phyloP scores from a whole-genome alignment of 306 rosid genomes.

The Herpetospermum pedunculosum region DNA sequence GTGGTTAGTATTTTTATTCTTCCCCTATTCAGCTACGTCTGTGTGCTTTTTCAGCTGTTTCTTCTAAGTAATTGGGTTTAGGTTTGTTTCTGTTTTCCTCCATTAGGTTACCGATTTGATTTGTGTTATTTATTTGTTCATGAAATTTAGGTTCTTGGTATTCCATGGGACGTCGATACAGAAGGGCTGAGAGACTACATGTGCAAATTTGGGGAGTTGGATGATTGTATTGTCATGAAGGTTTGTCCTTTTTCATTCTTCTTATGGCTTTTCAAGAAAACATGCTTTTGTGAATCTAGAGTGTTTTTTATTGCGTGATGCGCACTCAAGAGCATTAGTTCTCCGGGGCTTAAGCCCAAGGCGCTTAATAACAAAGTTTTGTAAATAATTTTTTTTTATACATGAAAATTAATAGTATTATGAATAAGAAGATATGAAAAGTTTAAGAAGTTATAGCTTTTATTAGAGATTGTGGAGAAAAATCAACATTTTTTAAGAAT shows the following conservation, averaged over 20 bases:
- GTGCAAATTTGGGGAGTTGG: slow-evolving; percentile 75
- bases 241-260: slow-evolving; percentile 21
- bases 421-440: background rate
- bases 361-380: background rate
- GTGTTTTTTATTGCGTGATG: background rate
- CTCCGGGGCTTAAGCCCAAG: background rate
- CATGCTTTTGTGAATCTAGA: background rate
- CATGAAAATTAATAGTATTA: background rate
- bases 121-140: background rate
- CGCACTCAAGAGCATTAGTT: background rate
- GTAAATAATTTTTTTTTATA: background rate
- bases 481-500: background rate
- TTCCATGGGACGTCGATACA: slow-evolving; percentile 79
- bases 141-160: slow-evolving; percentile 51
- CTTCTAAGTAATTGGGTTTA: background rate
- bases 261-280: background rate
- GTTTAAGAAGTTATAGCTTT: background rate
- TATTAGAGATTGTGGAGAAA: background rate
- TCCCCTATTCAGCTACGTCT: background rate
- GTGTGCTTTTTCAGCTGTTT: background rate
- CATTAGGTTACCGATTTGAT: background rate
- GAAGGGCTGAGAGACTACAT: slow-evolving; percentile 72
- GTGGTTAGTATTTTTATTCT: slow-evolving; percentile 44
- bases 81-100: background rate
- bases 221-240: slow-evolving; percentile 89